Evolutionary conservation across 345 rosid genomes (phyloP).

Genomic region (Lumnitzera racemosa): DNA sequence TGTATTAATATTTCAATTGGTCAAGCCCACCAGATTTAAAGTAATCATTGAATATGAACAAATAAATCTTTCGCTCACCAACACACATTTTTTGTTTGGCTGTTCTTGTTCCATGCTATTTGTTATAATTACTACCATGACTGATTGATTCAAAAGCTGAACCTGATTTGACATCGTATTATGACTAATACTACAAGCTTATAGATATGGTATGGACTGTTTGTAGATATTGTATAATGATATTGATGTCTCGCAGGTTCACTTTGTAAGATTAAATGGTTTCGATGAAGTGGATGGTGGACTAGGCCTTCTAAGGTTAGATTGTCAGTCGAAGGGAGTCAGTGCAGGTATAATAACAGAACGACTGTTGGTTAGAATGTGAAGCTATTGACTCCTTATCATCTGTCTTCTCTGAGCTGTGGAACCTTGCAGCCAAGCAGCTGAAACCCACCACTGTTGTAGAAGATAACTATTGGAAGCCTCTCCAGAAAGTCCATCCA

Average conservation of each 20-base stretch:
- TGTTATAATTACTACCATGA: too few relatives aligned
- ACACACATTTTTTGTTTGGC: neutral
- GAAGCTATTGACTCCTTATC: too few relatives aligned
- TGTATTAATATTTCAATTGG: neutral
- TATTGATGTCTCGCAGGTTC: slow-evolving; percentile 18
- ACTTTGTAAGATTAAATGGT: slow-evolving; percentile 23
- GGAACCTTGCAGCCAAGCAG: neutral
- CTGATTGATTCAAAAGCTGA: too few relatives aligned
- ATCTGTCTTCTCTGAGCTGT: too few relatives aligned
- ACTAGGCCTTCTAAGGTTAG: neutral
- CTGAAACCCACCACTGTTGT: slow-evolving; percentile 5
- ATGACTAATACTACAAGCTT: too few relatives aligned
- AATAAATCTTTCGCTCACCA: neutral
- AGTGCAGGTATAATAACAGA: slow-evolving; percentile 6
- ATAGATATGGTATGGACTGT: too few relatives aligned
- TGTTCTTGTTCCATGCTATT: neutral
- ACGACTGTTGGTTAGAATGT: neutral
- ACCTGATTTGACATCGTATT: too few relatives aligned
- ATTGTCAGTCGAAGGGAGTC: neutral
- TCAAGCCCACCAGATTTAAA: too few relatives aligned
- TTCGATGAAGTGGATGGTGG: slow-evolving; percentile 9
- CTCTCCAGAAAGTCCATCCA: slow-evolving; percentile 6
- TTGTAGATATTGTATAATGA: too few relatives aligned
- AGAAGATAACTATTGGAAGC: neutral
- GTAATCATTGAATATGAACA: too few relatives aligned